A percentile compares a stretch with the other conserved stretches of the same genome.
These are phyloP conservation scores for Phytopythium helicoides DNA, from an alignment of 352 stramenopile species.

Conservation along the genomic window DNA sequence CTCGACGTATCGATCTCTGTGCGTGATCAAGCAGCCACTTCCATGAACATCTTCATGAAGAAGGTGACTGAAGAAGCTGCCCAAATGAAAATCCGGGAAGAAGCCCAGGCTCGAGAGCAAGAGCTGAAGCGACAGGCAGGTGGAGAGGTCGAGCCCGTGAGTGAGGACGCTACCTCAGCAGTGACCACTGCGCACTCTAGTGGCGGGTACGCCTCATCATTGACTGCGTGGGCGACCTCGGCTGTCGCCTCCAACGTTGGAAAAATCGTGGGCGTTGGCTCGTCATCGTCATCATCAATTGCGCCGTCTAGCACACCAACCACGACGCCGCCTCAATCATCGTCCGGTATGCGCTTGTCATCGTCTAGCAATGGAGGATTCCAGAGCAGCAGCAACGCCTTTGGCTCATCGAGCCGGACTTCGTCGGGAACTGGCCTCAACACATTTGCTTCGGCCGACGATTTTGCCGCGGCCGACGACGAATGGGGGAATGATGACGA, in stretches of 20 bases:
- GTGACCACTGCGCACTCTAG: constrained; percentile 26
- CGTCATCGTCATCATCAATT: constrained; percentile 19
- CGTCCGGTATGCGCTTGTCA: constrained; percentile 6
- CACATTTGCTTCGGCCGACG: constrained; percentile 35
- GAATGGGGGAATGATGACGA: constrained; percentile 66
- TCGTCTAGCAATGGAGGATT: constrained; percentile 6
- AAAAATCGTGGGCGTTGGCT: constrained; percentile 53
- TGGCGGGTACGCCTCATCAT: constrained; percentile 56
- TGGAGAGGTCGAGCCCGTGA: constrained; percentile 15
- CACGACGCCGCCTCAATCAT: constrained; percentile 26
- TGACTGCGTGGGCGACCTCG: constrained; percentile 76
- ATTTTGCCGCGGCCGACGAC: constrained; percentile 51
- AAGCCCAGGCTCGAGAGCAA: constrained; percentile 53
- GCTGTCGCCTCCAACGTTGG: constrained; percentile 64
- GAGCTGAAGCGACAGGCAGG: constrained; percentile 51
- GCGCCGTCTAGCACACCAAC: constrained; percentile 4
- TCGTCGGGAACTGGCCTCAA: constrained; percentile 29
- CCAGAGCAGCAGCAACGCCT: constrained; percentile 9
- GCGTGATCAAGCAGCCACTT: constrained; percentile 67
- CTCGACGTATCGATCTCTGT: constrained; percentile 81
- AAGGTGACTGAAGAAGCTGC: constrained; percentile 73
- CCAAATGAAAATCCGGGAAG: constrained; percentile 79
- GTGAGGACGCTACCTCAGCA: constrained; percentile 7
- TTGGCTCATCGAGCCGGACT: constrained; percentile 12
- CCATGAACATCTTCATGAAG: constrained; percentile 82